Evolutionary conservation across 2,329 filamentous ascomycete genomes (phyloP), one percentile per base, ranked within the genome.

Genomic region (Graphiopsis chlorocephala): DNA sequence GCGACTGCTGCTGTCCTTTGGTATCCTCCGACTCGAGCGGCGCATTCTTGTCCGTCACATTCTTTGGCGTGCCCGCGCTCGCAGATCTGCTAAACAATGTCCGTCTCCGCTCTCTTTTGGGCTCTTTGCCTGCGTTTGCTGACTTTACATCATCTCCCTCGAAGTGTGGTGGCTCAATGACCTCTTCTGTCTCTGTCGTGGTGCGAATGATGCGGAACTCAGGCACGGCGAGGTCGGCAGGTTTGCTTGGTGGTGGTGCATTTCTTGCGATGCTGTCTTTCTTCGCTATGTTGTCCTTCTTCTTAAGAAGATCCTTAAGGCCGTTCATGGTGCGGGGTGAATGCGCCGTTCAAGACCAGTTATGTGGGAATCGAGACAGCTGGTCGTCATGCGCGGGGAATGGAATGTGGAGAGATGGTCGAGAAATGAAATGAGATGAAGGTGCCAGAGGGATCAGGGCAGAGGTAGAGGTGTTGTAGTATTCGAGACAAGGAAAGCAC

Each of bases 191-290:
- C 69, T 88, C 80, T 0, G 93, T 97, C 74, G 96, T 94, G 69
- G 91, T 90, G 67, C 93, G 89, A 73, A 95, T 84, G 79, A 97
- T 92, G 68, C 85, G 92, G 80, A 97, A 92, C 70, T 91, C 88
- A 64, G 90, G 88, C 1, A 71, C 67, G 7, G 33, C 66, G 47
- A 70, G 64, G 42, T 52, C 68, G 35, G 65, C 45, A 63, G 64
- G 20, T n/a, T 55, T 50, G 26, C 17, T 52, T 29, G 60, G 14
- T 28, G 67, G 66, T 28, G 26, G 50, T 7, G 50, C 50, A 53
- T 53, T 53, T 14, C 29, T 53, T n/a, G 38, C 38, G 12, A 4
- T 45, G n/a, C 4, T 45, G 6, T 57, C 60, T 26, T 77, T 75
- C 64, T 78, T 75, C 66, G 76, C 78, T 60, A 83, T 76, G 71